phyloP scores from a whole-genome alignment of 139 green algal species.

The Gonium pectorale region DNA sequence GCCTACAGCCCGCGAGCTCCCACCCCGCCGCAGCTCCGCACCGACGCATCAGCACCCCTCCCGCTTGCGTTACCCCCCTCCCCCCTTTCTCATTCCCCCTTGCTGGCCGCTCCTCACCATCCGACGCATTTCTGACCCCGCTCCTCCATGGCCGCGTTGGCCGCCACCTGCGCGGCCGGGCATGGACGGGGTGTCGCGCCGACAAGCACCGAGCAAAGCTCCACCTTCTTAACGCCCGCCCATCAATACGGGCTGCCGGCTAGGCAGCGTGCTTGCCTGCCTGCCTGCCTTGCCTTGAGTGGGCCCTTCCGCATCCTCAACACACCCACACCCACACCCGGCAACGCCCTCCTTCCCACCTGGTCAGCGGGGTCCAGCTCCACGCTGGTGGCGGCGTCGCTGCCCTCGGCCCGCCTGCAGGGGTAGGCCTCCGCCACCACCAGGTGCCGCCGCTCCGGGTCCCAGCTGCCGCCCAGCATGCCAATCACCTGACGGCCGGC shows the following conservation, averaged over 20 bases:
- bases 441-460: conserved; percentile 52
- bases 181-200: not conserved
- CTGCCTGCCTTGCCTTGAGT: too few species aligned
- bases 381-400: conserved; percentile 69
- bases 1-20: too few species aligned
- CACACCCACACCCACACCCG: not conserved
- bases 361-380: conserved; percentile 81
- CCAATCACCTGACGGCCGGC: conserved; percentile 71
- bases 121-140: conserved; percentile 72
- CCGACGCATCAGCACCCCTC: too few species aligned
- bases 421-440: conserved; percentile 47
- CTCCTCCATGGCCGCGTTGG: conserved; percentile 65
- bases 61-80: not conserved
- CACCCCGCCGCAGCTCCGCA: too few species aligned
- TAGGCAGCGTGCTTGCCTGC: too few species aligned
- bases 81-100: not conserved
- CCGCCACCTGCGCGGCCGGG: conserved; percentile 68
- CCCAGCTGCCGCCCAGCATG: conserved; percentile 76
- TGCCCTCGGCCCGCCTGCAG: conserved; percentile 40
- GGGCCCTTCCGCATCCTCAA: too few species aligned
- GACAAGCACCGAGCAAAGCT: too few species aligned
- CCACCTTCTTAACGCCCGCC: too few species aligned
- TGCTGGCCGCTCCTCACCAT: conserved; percentile 64
- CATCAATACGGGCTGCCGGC: too few species aligned
- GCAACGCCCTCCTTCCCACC: conserved; percentile 49